Evolutionary conservation across 192 early-diverging fungal genomes (phyloP), one percentile per base, ranked within the genome.

Genomic region (Lobosporangium transversale): DNA sequence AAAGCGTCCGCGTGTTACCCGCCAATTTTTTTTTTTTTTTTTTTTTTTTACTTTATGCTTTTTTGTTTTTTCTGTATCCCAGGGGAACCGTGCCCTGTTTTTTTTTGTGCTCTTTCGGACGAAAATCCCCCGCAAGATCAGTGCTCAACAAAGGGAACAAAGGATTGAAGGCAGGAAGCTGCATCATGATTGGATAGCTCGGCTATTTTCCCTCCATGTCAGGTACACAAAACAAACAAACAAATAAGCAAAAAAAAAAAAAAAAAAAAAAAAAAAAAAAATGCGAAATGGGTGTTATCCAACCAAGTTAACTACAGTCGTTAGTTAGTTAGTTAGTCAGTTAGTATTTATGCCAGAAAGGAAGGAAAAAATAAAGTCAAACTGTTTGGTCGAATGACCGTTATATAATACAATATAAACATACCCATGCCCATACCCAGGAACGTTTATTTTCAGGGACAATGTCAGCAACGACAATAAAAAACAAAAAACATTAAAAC

Each of bases 1-100:
- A 6, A 50, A 50, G 48, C 23, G 48, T 50, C 48, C 48, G 23
- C 48, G 48, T 53, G 56, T 27, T 44, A 58, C 56, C 56, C 56
- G 56, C 56, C 56, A 58, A 23, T 18, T 44, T 44, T 43, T 18
- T 37, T 37, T 37, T 37, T 56, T 7, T 17, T 40, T 31, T 10
- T 4, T 24, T 2, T 10, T 5, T 6, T 18, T 24, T 1, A 24
- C 18, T 4, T 3, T 6, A 50, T n/a, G n/a, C n/a, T n/a, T 40
- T 40, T 7, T 40, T 40, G 37, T 14, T 14, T 40, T 10, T 14
- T 10, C 8, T 14, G 8, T 40, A 14, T 10, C 37, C 37, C 12
- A 32, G 2, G 29, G 24, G 3, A 12, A 26, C 37, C 26, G 56
- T 58, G 56, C 24, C 58, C 47, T 44, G 58, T 43, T 11, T 35